Evolutionary conservation across 495 filamentous ascomycete species (phyloP), one percentile per base, ranked within the genome.

Genomic region (Penicillium argentinense): DNA sequence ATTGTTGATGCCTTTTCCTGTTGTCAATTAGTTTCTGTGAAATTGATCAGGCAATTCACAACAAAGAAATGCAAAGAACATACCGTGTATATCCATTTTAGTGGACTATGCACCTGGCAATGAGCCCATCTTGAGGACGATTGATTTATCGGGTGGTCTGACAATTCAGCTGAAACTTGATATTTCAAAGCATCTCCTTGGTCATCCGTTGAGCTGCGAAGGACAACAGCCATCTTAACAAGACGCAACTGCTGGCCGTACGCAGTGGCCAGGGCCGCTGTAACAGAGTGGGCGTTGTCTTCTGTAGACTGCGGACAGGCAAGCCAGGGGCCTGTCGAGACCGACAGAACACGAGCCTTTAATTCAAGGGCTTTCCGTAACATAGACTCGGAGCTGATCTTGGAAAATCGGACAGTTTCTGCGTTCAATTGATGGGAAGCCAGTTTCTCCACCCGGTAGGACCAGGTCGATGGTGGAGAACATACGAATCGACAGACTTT

Each of bases 291-390:
- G 17, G 39, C 32, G 13, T 30, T 17, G 1, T 45, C 39, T 4
- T 53, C 25, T 1, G 14, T 21, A 9, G 43, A 11, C 1, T 14
- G 17, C 0, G 49, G 12, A 17, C 45, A 32, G 14, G 17, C 39
- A 13, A 66, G 22, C 73, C 73, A 76, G 22, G 73, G 73, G 0
- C 73, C 70, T 49, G 62, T 68, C 1, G 61, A 51, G 33, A 72
- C 29, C 16, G 54, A 62, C 9, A 59, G 43, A 16, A 56, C 41
- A 12, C 54, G 58, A 1, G 49, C 33, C 36, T 58, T 56, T 3
- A 47, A 45, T 12, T 55, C 56, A 9, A 74, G 23, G 6, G 60
- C 50, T 2, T 51, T 47, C 5, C 56, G 48, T 13, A 73, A 57
- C 9, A 73, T 19, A 2, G 73, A 72, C 1, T 47, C 56, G 2